Base-by-base conservation (phyloP, 1,284 basidiomycete species). In the Exobasidium cylindrosporum region DNA sequence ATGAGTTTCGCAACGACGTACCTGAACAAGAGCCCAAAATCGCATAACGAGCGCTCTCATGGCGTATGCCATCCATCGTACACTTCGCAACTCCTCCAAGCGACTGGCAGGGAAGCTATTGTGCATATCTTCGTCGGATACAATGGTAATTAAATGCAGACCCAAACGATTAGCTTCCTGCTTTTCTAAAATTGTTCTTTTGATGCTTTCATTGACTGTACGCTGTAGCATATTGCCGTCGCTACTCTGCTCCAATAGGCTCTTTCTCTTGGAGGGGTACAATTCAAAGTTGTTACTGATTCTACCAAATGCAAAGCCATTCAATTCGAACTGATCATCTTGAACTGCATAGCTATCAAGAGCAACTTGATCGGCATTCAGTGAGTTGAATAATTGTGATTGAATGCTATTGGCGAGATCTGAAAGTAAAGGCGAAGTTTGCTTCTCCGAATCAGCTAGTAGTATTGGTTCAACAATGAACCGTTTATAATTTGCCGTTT, bases 31-130 rank as follows among this genome's bases (percentile, higher is more conserved):
- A 24, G 74, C 74, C 74, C 74, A 76, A 65, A 76, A 75, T 26
- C 73, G 67, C n/a, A 74, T 65, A 58, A 76, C 67, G 59, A 76
- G 69, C 7, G 74, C 72, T 44, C 74, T 65, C 53, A 70, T 57
- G 30, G 73, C 71, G 49, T 76, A 76, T 17, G 70, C 74, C 62
- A 69, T 67, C 73, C 73, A 76, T 14, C 69, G 68, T 21, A 76
- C 66, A 50, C 65, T 67, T 28, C 67, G 67, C 11, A 76, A 62
- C 59, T 76, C 71, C 6, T 76, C 67, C 23, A 61, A 21, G 4
- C 14, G 23, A 4, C 17, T 30, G 24, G 45, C 13, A 30, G 57
- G 14, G n/a, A 32, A 49, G 47, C 13, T n/a, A 30, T 47, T 44
- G 2, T n/a, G 24, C 29, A 58, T n/a, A 31, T 53, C 49, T 21